phyloP scores from a whole-genome alignment of 1,284 basidiomycete genomes.

The Tilletia setariae region DNA sequence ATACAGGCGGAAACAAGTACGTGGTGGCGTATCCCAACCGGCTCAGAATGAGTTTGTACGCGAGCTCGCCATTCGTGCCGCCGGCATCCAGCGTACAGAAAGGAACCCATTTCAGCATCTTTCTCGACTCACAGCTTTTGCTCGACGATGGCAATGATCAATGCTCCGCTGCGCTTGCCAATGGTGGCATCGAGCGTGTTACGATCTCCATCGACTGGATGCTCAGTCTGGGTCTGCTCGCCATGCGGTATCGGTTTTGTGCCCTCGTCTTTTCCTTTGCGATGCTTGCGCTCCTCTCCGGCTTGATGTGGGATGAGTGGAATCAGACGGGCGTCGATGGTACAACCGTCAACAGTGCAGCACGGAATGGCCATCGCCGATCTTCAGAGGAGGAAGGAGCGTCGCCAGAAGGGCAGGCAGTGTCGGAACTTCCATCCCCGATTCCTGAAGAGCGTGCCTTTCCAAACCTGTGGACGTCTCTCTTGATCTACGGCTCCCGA shows the following conservation, averaged over 20 bases:
- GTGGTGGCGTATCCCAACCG: slow-evolving; percentile 16
- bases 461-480: neutral
- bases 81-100: slow-evolving; percentile 21
- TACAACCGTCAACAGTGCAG: neutral
- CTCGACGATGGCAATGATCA: neutral
- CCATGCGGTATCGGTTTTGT: slow-evolving; percentile 44
- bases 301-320: slow-evolving; percentile 13
- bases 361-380: no score
- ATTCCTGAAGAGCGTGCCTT: neutral
- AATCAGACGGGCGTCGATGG: neutral
- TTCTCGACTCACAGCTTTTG: slow-evolving; percentile 31
- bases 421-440: no score
- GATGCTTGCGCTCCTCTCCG: slow-evolving; percentile 20
- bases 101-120: slow-evolving; percentile 35
- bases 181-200: slow-evolving; percentile 24
- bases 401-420: neutral
- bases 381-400: neutral
- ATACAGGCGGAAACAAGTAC: neutral
- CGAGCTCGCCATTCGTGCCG: slow-evolving; percentile 46
- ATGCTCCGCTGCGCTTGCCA: neutral
- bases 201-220: slow-evolving; percentile 38
- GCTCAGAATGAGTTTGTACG: slow-evolving; percentile 32
- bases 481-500: neutral
- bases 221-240: slow-evolving; percentile 35
- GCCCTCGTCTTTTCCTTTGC: slow-evolving; percentile 39